Base-by-base conservation (phyloP, 1,284 basidiomycete genomes). In the Trichosporon coremiiforme region DNA sequence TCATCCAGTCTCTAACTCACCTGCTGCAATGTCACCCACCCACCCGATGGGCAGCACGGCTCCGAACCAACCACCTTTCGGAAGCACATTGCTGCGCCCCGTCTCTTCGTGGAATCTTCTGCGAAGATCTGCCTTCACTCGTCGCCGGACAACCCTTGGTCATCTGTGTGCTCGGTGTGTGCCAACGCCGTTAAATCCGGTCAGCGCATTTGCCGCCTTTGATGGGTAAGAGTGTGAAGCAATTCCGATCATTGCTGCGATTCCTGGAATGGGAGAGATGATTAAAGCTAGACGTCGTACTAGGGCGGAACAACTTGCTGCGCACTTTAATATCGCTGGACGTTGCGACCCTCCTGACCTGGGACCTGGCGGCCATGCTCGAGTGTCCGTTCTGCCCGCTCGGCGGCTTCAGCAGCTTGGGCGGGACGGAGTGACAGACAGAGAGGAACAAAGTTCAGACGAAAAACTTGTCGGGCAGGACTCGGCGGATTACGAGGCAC, bases 401-500 rank as follows among this genome's bases (percentile, higher is more conserved):
- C 38, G 38, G 38, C 38, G 10, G n/a, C n/a, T n/a, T n/a, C n/a
- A n/a, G n/a, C n/a, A n/a, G 38, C 38, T 41, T 10, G 45, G 17
- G 17, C 15, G n/a, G 45, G 15, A n/a, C 17, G n/a, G 45, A 47
- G 47, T 20, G 17, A 22, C 47, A 22, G 6, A 7, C 6, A 8
- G n/a, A 17, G 20, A 53, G 36, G 17, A n/a, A 53, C 47, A 53
- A 53, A 12, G 47, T 53, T 53, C 20, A 9, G 47, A 53, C 20
- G 47, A 20, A 20, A 20, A 53, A 53, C n/a, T n/a, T 22, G 47
- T 53, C 20, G 47, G 47, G 47, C 47, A 53, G 47, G 47, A 53
- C 10, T 22, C n/a, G 47, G 47, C 8, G 47, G 47, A 53, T 20
- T 53, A 53, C 47, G 47, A 53, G 47, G 47, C 47, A 53, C 47